Conservation (phyloP, 768 basidiomycete genomes). For the Phaeolepiota aurea region DNA sequence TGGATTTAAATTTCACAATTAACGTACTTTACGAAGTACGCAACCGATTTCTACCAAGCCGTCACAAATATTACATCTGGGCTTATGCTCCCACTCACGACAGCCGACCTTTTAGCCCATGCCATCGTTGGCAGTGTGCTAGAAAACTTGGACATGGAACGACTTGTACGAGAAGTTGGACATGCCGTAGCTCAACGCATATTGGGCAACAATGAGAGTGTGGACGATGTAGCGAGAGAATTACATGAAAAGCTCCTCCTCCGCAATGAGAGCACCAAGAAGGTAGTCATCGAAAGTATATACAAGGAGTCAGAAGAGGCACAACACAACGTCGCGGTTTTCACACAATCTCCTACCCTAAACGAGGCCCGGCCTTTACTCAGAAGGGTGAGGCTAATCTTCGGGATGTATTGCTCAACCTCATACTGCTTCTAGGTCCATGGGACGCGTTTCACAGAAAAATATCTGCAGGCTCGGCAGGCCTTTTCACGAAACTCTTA, state of each 20-base stretch:
- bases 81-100: conserved; percentile 92
- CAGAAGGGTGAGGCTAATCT: conserved; percentile 51
- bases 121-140: conserved; percentile 96
- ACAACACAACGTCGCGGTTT: conserved; percentile 82
- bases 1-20: neutral
- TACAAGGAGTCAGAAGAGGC: conserved; percentile 89
- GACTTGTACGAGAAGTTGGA: conserved; percentile 90
- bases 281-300: conserved; percentile 92
- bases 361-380: conserved; percentile 68
- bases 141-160: conserved; percentile 98
- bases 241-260: conserved; percentile 86
- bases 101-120: conserved; percentile 88
- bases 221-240: conserved; percentile 93
- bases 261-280: conserved; percentile 94
- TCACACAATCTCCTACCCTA: conserved; percentile 64
- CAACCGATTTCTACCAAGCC: conserved; percentile 92
- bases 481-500: conserved; percentile 46
- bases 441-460: conserved; percentile 95
- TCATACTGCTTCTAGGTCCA: conserved; percentile 50
- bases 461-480: conserved; percentile 77
- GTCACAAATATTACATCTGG: conserved; percentile 91
- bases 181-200: conserved; percentile 89
- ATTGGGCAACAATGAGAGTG: conserved; percentile 87
- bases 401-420: conserved; percentile 3
- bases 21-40: conserved; percentile 42